Evolutionary conservation across 257 asterid species (phyloP), one percentile per base, ranked within the genome.

Genomic region (Hygrophila difformis): DNA sequence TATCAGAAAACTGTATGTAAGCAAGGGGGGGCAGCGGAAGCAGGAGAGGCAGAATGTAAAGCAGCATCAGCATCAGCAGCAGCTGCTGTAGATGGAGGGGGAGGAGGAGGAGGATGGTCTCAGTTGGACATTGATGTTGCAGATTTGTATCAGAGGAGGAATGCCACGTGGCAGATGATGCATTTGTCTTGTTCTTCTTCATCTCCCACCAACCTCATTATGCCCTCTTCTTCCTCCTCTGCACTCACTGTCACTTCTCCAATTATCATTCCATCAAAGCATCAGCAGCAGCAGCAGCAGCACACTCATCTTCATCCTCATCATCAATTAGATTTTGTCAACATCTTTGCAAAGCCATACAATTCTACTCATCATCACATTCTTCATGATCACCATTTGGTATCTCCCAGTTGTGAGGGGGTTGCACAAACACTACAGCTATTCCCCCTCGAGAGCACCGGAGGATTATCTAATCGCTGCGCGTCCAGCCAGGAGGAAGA

Each of bases 141-240:
- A 55, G 22, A 41, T 34, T 59, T 24, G 46, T 81, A 65, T 54
- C 68, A 71, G 36, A 70, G 83, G 66, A 74, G 76, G 70, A 84
- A 73, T 70, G 89, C 80, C 94, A 79, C 87, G 67, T 88, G 95
- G 93, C 79, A 72, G 13, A 59, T 65, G 76, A 73, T 62, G 75
- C 71, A 71, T 48, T 63, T 73, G 62, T 77, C 82, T 28, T 57
- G 68, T 53, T 66, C 78, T 41, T 65, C 81, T 0, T 57, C 77
- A 12, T 50, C 76, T 26, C 39, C 60, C 54, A 49, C 61, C 61
- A 51, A 53, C 66, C 63, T 50, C 11, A 64, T 63, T 51, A 59
- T 37, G 62, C 8, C 48, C 16, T 17, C 53, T 5, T 6, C 63
- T 18, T 8, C 21, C 17, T 39, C 33, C 9, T 23, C 71, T 12